Conservation (phyloP, 768 basidiomycete genomes). For the Pholiota molesta region DNA sequence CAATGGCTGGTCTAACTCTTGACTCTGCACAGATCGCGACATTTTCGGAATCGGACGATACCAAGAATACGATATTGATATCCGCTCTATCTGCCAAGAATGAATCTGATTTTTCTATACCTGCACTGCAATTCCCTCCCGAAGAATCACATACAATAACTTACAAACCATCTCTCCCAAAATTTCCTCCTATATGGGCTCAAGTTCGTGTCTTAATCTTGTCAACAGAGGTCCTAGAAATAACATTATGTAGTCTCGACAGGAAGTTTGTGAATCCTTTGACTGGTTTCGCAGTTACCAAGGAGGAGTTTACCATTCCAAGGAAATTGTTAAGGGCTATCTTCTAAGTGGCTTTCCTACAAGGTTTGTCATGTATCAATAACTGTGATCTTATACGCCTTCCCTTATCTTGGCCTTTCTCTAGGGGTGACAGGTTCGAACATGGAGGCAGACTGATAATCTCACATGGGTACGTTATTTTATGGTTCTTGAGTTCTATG, state of each 20-base stretch:
- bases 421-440: conserved; percentile 70
- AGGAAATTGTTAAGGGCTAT: conserved; percentile 72
- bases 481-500: background rate
- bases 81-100: too few species aligned
- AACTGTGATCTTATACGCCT: background rate
- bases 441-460: conserved; percentile 72
- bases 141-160: background rate
- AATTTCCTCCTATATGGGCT: conserved; percentile 24
- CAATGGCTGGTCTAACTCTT: too few species aligned
- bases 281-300: conserved; percentile 80
- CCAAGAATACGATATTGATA: background rate
- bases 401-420: background rate
- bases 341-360: conserved; percentile 73
- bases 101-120: background rate
- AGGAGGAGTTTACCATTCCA: conserved; percentile 71
- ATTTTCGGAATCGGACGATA: background rate
- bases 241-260: conserved; percentile 59
- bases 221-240: conserved; percentile 7
- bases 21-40: background rate
- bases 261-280: conserved; percentile 83
- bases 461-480: conserved; percentile 74
- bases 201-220: conserved; percentile 17
- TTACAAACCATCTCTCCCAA: conserved; percentile 14
- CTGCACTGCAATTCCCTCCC: background rate
- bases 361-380: conserved; percentile 42